Base-by-base conservation (phyloP, 441 rosid genomes). In the Brassica balearica region DNA sequence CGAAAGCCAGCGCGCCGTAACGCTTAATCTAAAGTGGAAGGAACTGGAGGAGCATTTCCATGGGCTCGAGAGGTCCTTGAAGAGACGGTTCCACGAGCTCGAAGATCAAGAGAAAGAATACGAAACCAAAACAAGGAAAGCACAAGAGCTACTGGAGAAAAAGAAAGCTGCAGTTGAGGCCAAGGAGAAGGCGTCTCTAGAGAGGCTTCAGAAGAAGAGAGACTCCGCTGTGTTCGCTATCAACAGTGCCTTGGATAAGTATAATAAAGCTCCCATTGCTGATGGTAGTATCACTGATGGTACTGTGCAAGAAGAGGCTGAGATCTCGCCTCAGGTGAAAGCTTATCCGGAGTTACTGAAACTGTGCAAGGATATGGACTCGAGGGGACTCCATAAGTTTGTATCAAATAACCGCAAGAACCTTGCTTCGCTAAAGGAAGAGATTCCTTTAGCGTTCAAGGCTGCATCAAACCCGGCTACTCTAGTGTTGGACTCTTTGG, bases 321-420 rank as follows among this genome's bases (percentile, higher is more conserved):
- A 82, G 72, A 77, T 80, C 78, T 68, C 85, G 41, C 9, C 41
- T 34, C 9, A 90, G 80, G 93, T 85, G 79, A 85, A 83, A 70
- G 88, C 91, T 68, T 93, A 90, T 86, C 96, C 99, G 5, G 88
- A 86, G 71, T 80, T 96, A 63, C 79, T 87, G 77, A 88, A 86
- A 82, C 85, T 93, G 64, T 96, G 99, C 34, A 84, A 85, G 84
- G 91, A 84, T 66, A 95, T 95, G 99, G 93, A 95, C 82, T 81
- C 94, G 14, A 86, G 87, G 46, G 97, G 94, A 75, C 91, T 96
- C 76, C 98, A 93, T 83, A 93, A 90, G 77, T 96, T 96, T 82
- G 88, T 96, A 65, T 96, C 98, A 6, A 97, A 96, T 78, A 92
- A 96, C 65, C 98, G 99, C 48, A 96, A 96, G 94, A 92, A 96